phyloP scores from a whole-genome alignment of 2,329 filamentous ascomycete genomes.

The Calonectria pseudoreteaudii region DNA sequence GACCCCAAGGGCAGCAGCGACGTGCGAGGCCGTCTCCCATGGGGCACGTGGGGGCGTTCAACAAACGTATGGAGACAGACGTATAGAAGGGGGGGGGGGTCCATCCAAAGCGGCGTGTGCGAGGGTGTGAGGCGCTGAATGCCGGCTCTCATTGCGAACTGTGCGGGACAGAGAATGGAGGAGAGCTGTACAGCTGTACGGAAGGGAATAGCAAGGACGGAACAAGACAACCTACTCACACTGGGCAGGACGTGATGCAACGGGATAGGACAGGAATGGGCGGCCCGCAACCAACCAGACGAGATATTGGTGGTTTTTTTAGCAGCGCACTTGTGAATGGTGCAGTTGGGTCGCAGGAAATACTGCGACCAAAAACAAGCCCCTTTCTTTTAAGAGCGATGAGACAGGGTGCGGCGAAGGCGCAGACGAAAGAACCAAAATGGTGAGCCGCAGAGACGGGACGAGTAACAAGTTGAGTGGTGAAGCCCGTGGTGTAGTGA shows the following conservation, averaged over 20 bases:
- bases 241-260: constrained; percentile 4
- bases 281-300: constrained; percentile 15
- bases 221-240: constrained; percentile 34
- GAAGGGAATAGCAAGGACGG: constrained; percentile 29
- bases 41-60: constrained; percentile 41
- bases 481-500: constrained; percentile 21
- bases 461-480: constrained; percentile 18
- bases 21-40: constrained; percentile 36
- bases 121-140: constrained; percentile 24
- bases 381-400: neutral
- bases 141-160: constrained; percentile 18
- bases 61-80: constrained; percentile 17
- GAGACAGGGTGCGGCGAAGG: neutral
- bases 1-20: constrained; percentile 27
- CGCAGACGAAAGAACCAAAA: constrained; percentile 1
- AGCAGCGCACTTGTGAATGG: constrained; percentile 9
- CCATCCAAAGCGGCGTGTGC: constrained; percentile 15
- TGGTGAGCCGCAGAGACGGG: constrained; percentile 22
- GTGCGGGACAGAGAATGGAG: constrained; percentile 21
- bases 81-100: constrained; percentile 19
- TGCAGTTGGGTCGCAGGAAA: neutral
- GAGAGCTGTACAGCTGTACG: neutral
- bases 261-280: constrained; percentile 14
- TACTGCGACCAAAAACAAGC: neutral
- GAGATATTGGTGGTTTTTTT: constrained; percentile 14